Evolutionary conservation across 495 filamentous ascomycete genomes (phyloP), one percentile per base, ranked within the genome.

Genomic region (Chaetomium cochliodes): DNA sequence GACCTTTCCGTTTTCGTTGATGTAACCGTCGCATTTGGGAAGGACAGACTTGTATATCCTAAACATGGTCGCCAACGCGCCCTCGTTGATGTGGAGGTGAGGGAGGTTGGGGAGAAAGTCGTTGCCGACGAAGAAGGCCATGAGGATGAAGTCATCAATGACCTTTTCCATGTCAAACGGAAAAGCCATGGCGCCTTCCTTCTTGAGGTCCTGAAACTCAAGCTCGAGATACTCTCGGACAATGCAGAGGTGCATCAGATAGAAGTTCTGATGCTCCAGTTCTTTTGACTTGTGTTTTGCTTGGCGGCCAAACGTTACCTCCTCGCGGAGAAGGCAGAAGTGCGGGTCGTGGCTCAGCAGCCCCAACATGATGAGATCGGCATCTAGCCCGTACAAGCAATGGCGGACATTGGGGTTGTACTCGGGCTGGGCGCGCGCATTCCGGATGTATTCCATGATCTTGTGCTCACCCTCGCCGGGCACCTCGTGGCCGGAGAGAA

Each of bases 81-180:
- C 96, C 74, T 98, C 96, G 77, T 99, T 99, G 77, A 99, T 99
- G 78, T 98, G 96, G 65, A 99, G 79, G 67, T 96, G 91, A 3
- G 96, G 96, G 58, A 99, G 80, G 77, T 98, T 97, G 5, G 96
- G 96, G 70, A 99, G 84, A 78, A 99, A 99, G 78, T 99, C 96
- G 75, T 99, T 99, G 74, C 96, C 96, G 73, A 99, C 92, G 73
- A 99, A 99, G 80, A 99, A 99, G 37, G 92, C 93, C 91, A 99
- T 96, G 49, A 99, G 84, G 72, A 99, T 98, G 77, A 99, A 98
- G 80, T 99, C 94, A 70, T 99, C 96, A 76, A 99, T 97, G 67
- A 98, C 86, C 65, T 89, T 87, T 76, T 99, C 96, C 89, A 98
- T 89, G 69, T 99, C 90, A 72, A 94, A 98, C 25, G 85, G 80